A percentile compares a stretch with the other conserved stretches of the same genome.
Conservation (phyloP, 768 basidiomycete species). For the Suillus subaureus region DNA sequence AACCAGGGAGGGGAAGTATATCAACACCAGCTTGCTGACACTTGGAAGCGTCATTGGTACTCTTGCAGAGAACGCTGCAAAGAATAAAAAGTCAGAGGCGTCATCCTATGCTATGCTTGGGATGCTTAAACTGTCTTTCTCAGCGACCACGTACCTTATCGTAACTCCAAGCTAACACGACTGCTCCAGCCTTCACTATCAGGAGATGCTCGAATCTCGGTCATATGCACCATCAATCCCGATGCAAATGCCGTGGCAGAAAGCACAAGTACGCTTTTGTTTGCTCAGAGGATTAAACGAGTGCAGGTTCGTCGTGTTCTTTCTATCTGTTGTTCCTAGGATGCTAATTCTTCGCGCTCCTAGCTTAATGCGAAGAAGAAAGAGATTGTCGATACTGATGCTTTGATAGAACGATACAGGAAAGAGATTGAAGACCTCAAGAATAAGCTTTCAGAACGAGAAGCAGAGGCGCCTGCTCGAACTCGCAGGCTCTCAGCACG, state of each 20-base stretch:
- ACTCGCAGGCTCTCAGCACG: slow-evolving; percentile 47
- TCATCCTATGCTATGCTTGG: background rate
- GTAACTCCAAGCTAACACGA: slow-evolving; percentile 93
- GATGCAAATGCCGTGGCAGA: slow-evolving; percentile 78
- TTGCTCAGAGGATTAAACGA: slow-evolving; percentile 89
- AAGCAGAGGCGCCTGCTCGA: slow-evolving; percentile 57
- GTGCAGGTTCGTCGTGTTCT: slow-evolving; percentile 53
- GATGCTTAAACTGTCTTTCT: slow-evolving; percentile 5
- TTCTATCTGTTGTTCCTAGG: slow-evolving; percentile 19
- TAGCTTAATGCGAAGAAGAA: slow-evolving; percentile 83
- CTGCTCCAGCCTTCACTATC: slow-evolving; percentile 94
- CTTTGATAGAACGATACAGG: slow-evolving; percentile 90
- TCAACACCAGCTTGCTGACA: slow-evolving; percentile 93
- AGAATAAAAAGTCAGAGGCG: slow-evolving; percentile 61
- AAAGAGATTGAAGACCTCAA: slow-evolving; percentile 94
- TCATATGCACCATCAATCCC: slow-evolving; percentile 95
- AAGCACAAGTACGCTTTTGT: slow-evolving; percentile 85
- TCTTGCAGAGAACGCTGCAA: slow-evolving; percentile 83
- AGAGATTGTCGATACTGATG: slow-evolving; percentile 91
- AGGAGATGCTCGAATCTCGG: slow-evolving; percentile 93
- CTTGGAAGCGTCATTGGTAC: slow-evolving; percentile 93
- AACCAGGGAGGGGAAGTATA: slow-evolving; percentile 95
- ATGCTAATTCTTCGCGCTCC: background rate
- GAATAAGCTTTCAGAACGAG: slow-evolving; percentile 66
- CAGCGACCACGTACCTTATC: slow-evolving; percentile 90